Conservation (phyloP, 2,329 filamentous ascomycete species). For the Diplodia intermedia region DNA sequence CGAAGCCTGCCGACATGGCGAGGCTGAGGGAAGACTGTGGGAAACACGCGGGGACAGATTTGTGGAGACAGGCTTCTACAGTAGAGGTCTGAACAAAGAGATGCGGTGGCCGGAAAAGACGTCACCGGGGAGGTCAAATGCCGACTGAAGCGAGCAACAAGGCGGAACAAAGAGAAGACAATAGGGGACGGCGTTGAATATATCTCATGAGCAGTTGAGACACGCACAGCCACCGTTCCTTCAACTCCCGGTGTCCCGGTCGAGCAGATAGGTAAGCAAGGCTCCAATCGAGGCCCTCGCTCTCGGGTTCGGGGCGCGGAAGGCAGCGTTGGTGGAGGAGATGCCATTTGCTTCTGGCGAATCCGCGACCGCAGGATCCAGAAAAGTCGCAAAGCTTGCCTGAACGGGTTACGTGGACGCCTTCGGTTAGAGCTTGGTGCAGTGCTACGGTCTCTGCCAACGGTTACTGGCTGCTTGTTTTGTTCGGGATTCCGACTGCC, state of each 20-base stretch:
- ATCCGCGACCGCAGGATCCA: constrained; percentile 14
- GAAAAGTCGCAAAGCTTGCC: constrained; percentile 11
- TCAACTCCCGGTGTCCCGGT: background rate
- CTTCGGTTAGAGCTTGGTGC: constrained; percentile 25
- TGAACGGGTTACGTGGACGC: constrained; percentile 4
- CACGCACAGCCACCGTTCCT: constrained; percentile 15
- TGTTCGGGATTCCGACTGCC: constrained; percentile 10
- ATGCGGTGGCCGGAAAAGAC: background rate
- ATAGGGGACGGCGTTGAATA: constrained; percentile 5
- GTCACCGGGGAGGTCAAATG: background rate
- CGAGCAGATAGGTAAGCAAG: constrained; percentile 17
- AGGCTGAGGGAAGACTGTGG: constrained; percentile 1
- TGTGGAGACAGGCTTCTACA: background rate
- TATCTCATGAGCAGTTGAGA: constrained; percentile 12
- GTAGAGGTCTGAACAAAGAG: background rate
- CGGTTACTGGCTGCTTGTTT: constrained; percentile 22
- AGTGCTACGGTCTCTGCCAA: constrained; percentile 21
- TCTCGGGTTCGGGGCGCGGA: constrained; percentile 17
- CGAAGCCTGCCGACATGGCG: constrained; percentile 18
- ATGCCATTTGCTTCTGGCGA: constrained; percentile 10
- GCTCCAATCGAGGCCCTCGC: constrained; percentile 15
- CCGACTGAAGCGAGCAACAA: background rate
- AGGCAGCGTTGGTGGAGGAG: constrained; percentile 12
- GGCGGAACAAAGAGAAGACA: background rate
- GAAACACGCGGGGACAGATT: background rate